Base-by-base conservation (phyloP, 2,329 filamentous ascomycete genomes). In the Setomelanomma holmii region DNA sequence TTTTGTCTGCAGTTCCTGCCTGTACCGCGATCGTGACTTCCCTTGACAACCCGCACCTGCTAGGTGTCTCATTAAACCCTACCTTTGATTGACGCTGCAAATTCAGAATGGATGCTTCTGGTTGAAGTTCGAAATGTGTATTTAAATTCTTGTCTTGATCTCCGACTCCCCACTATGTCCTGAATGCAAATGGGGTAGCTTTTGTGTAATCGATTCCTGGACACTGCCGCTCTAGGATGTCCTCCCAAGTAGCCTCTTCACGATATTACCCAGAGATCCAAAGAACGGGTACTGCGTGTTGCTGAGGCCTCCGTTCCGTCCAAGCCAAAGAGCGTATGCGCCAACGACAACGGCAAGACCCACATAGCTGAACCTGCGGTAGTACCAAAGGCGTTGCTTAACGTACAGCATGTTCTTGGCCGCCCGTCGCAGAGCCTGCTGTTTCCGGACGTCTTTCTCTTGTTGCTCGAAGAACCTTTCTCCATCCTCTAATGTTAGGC, bases 381-480 rank as follows among this genome's bases (percentile, higher is more conserved):
- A 82, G 74, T 95, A 89, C 84, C 85, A 87, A 20, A 89, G 62
- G 21, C 80, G 73, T 40, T 77, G 50, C 12, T 55, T 63, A 23
- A 67, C 41, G 8, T 62, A 59, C 40, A 65, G 76, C 24, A 82
- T 60, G 5, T 58, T 63, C 48, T 63, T 77, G 22, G 82, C 59
- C 10, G 82, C 41, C 5, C 45, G 49, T 17, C 55, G 55, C 33
- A 60, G 21, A 30, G 76, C 75, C 67, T 96, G 88, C 44, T 84
- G 80, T 73, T 87, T 84, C 49, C 80, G 77, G n/a, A 98, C 77
- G 64, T 96, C 88, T 49, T 78, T 80, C 3, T 86, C 85, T 71
- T 98, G 93, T 58, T 81, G 81, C 34, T 84, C 76, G 64, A 97
- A 93, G 54, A 87, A 83, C 4, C 68, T 72, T 55, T 86, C 79